Percentiles rank a stretch among this genome's conserved stretches.
Evolutionary conservation across 805 yeast genomes (phyloP).

Genomic region (Lachancea mirantina): DNA sequence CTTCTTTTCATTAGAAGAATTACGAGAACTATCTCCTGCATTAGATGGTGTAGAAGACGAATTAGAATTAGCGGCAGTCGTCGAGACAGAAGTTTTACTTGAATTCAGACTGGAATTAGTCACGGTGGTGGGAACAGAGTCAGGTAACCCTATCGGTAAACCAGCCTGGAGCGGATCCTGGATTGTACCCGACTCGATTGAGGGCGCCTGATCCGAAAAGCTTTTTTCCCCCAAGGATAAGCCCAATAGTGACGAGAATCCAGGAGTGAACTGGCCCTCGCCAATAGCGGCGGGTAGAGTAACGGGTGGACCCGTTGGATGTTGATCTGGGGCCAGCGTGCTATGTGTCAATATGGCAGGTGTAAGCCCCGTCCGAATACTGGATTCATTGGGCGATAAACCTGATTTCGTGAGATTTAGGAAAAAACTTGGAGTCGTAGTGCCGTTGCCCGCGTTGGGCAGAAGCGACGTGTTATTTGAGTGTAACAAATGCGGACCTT

Average conservation of each 20-base stretch:
- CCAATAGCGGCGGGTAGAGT: constrained; percentile 5
- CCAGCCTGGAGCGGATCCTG: constrained; percentile 3
- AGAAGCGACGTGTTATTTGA: not conserved
- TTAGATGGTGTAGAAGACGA: constrained; percentile 6
- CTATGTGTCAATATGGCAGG: constrained; percentile 42
- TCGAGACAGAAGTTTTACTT: not conserved
- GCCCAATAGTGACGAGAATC: constrained; percentile 7
- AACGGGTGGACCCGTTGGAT: constrained; percentile 1
- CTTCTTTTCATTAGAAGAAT: not conserved
- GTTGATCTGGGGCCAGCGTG: constrained; percentile 6
- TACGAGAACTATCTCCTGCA: not conserved
- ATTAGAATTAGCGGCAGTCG: constrained; percentile 9
- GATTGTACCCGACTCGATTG: too few relatives aligned
- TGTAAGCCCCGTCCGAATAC: constrained; percentile 62
- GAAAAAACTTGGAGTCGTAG: constrained; percentile 15
- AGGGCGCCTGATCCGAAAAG: not conserved
- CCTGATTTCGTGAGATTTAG: constrained; percentile 41
- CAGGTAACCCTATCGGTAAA: too few relatives aligned
- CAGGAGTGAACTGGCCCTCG: constrained; percentile 10
- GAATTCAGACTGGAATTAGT: constrained; percentile 1
- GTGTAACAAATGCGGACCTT: too few relatives aligned
- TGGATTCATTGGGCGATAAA: constrained; percentile 69
- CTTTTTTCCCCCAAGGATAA: constrained; percentile 1
- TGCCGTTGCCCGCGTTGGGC: constrained; percentile 3
- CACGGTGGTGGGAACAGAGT: too few relatives aligned